These are phyloP conservation scores for Porodaedalea pini DNA, from an alignment of 1,284 basidiomycete species.

Conservation along the genomic window DNA sequence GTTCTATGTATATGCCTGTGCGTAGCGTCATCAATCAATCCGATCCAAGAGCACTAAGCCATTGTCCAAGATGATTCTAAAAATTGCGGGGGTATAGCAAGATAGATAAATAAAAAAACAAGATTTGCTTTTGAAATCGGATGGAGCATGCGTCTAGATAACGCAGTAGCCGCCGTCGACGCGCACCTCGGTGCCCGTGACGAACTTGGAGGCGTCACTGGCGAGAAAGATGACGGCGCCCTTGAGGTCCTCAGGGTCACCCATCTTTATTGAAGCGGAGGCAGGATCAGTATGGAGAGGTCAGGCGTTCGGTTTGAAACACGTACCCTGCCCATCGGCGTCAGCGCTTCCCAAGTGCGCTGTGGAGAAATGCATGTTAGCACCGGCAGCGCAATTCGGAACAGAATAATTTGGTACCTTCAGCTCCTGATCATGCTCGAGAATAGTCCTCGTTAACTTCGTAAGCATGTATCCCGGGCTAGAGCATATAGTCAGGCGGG, in stretches of 20 bases:
- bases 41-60: neutral
- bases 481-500: conserved; percentile 10
- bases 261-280: conserved; percentile 48
- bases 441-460: conserved; percentile 76
- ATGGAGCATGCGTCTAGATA: conserved; percentile 39
- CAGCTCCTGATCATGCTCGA: conserved; percentile 67
- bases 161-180: conserved; percentile 85
- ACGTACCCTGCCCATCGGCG: conserved; percentile 82
- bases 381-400: conserved; percentile 4
- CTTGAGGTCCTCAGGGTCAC: conserved; percentile 72
- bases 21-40: neutral
- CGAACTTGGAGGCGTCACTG: conserved; percentile 81
- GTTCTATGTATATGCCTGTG: neutral
- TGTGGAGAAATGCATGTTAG: conserved; percentile 31
- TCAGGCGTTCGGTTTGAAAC: conserved; percentile 10
- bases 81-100: neutral
- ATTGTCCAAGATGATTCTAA: neutral
- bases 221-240: conserved; percentile 83
- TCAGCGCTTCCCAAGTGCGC: conserved; percentile 87
- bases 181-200: conserved; percentile 81
- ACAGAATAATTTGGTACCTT: conserved; percentile 46
- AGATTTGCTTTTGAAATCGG: neutral
- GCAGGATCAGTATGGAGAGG: neutral
- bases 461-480: conserved; percentile 91
- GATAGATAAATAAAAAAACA: conserved; percentile 4